Base-by-base conservation (phyloP, 257 asterid genomes). In the Lithospermum erythrorhizon region DNA sequence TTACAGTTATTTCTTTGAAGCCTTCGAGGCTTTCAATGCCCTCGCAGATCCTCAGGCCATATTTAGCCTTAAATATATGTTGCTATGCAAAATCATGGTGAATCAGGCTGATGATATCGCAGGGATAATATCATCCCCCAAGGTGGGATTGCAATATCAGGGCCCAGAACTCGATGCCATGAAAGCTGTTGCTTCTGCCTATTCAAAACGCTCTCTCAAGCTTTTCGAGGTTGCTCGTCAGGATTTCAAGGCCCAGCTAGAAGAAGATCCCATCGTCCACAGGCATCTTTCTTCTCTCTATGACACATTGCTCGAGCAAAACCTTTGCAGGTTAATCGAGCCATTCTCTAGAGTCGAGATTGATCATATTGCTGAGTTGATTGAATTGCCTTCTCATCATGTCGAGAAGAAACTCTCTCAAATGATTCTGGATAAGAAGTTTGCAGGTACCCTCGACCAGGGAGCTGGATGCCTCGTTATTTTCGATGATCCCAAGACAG, bases 91-190 rank as follows among this genome's bases (percentile, higher is more conserved):
- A 64, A 71, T 78, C 68, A 78, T 78, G 80, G 82, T 78, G 57
- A 68, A 72, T 68, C 79, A 70, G 64, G 77, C 82, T 27, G 79
- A 78, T 52, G 79, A 77, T 19, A 79, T 77, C 13, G 72, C 82
- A 10, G 76, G 82, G 65, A 77, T 77, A 64, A 77, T 77, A 58
- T 67, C 82, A 27, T 70, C 79, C 5, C 61, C 79, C 35, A 77
- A 73, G 72, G 82, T 73, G 47, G 82, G 82, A 45, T 58, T 77
- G 68, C 78, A 77, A 35, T 78, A 78, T 60, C 79, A 74, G 65
- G 79, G 82, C 1, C 82, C 79, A 55, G 79, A 78, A 59, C 75
- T 78, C 10, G 82, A 78, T 70, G 82, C 82, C n/a, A 78, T 78
- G 82, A 78, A 74, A 74, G 79, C 82, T 22, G 75, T 78, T 45